Conservation (phyloP, 1,284 basidiomycete genomes). For the Schizophyllum commune region DNA sequence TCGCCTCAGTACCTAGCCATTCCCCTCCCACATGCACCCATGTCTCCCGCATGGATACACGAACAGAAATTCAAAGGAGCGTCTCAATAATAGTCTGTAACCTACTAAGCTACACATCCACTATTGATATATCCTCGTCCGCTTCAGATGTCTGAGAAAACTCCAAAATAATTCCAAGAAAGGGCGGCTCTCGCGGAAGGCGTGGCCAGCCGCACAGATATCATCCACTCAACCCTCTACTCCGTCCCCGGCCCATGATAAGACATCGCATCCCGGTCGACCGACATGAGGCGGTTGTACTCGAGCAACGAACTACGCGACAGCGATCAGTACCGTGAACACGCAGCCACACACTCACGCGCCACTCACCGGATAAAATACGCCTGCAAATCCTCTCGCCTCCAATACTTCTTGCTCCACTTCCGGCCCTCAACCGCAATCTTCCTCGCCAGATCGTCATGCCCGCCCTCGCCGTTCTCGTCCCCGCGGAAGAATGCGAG, state of each 20-base stretch:
- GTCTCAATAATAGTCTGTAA: too few relatives aligned
- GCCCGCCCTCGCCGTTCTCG: conserved; percentile 29
- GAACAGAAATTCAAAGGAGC: too few relatives aligned
- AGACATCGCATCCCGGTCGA: conserved; percentile 35
- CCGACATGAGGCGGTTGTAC: conserved; percentile 41
- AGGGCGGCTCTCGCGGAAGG: neutral
- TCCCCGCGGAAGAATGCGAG: conserved; percentile 51
- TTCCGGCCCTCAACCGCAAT: conserved; percentile 46
- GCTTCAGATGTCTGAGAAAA: neutral
- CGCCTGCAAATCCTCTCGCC: conserved; percentile 53
- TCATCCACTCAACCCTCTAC: neutral
- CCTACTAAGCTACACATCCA: too few relatives aligned
- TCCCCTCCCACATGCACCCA: too few relatives aligned
- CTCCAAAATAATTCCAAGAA: neutral
- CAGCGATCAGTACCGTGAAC: neutral
- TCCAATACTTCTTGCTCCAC: conserved; percentile 53
- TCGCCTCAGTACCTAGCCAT: too few relatives aligned
- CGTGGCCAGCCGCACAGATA: too few relatives aligned
- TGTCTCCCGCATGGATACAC: too few relatives aligned
- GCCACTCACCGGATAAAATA: conserved; percentile 40
- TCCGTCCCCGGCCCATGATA: conserved; percentile 3
- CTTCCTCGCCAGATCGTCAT: conserved; percentile 42
- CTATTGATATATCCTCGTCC: too few relatives aligned
- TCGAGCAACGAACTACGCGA: conserved; percentile 30
- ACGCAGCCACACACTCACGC: neutral